These are phyloP conservation scores for Echites panduratus DNA, from an alignment of 257 asterid genomes.

Conservation along the genomic window DNA sequence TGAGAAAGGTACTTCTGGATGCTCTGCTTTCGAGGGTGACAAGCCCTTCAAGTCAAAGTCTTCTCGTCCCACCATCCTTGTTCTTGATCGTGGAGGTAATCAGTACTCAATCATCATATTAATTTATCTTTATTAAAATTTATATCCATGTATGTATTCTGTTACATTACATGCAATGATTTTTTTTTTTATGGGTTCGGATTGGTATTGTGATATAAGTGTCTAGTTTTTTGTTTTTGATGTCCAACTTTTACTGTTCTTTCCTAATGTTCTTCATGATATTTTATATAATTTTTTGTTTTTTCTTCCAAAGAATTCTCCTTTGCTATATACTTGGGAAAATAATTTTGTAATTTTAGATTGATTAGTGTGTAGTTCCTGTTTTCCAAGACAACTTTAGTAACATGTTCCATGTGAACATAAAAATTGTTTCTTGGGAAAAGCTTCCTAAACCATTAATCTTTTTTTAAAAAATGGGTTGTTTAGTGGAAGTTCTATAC, in stretches of 20 bases:
- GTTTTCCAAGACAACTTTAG: slow-evolving; percentile 5
- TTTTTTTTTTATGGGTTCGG: neutral
- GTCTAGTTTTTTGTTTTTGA: neutral
- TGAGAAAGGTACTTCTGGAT: slow-evolving; percentile 37
- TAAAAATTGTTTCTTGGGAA: neutral
- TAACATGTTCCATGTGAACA: slow-evolving; percentile 5
- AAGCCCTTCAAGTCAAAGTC: slow-evolving; percentile 72
- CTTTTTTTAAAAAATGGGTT: neutral
- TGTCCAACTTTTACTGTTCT: neutral
- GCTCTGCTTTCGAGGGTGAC: slow-evolving; percentile 55
- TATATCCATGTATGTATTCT: neutral
- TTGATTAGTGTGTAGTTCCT: neutral
- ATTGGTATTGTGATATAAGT: neutral
- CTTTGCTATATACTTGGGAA: too few relatives aligned
- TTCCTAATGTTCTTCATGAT: neutral
- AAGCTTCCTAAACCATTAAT: neutral
- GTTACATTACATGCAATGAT: neutral
- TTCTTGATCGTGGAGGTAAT: slow-evolving; percentile 90
- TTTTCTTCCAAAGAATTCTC: too few relatives aligned
- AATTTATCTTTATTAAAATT: too few relatives aligned
- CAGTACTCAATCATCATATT: too few relatives aligned
- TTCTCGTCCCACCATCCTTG: slow-evolving; percentile 65
- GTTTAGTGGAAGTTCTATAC: neutral
- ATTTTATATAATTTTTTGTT: neutral
- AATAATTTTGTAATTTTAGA: neutral